Evolutionary conservation across 306 rosid genomes (phyloP).

Genomic region (Cucurbita pepo): DNA sequence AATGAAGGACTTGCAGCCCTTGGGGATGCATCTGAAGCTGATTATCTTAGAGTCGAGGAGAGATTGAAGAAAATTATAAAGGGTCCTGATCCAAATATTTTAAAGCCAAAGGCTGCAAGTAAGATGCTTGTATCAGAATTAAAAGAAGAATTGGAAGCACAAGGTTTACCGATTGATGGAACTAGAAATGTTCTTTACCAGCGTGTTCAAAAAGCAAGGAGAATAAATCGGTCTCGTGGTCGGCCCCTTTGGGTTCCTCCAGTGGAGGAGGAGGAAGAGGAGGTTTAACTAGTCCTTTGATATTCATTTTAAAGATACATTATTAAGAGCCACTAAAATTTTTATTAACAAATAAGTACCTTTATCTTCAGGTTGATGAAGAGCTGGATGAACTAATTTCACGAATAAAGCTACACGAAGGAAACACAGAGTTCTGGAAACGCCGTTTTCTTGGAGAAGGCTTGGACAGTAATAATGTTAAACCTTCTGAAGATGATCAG

Average conservation of each 20-base stretch:
- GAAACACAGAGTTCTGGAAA: conserved; percentile 88
- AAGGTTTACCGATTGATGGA: conserved; percentile 84
- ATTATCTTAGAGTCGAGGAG: conserved; percentile 63
- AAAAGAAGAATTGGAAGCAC: conserved; percentile 93
- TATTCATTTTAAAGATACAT: neutral
- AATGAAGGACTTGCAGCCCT: conserved; percentile 60
- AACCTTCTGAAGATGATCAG: conserved; percentile 13
- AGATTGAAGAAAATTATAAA: conserved; percentile 67
- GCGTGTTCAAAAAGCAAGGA: conserved; percentile 97
- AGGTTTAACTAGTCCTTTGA: conserved; percentile 27
- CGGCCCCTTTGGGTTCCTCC: conserved; percentile 99
- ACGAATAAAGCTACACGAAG: conserved; percentile 69
- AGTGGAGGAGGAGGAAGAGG: conserved; percentile 84
- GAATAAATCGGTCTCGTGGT: conserved; percentile 94
- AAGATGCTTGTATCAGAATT: conserved; percentile 83
- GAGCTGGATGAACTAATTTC: conserved; percentile 76
- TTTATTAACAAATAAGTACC: neutral
- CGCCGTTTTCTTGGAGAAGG: conserved; percentile 87
- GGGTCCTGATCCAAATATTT: conserved; percentile 67
- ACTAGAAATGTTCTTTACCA: conserved; percentile 95
- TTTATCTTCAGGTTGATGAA: conserved; percentile 58
- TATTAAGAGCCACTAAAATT: neutral
- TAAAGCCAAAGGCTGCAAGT: conserved; percentile 98
- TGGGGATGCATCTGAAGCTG: conserved; percentile 72
- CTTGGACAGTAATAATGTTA: conserved; percentile 28